Percentiles rank a stretch among this genome's conserved stretches.
Evolutionary conservation across 805 yeast species (phyloP).

Genomic region (Komagataella phaffii): DNA sequence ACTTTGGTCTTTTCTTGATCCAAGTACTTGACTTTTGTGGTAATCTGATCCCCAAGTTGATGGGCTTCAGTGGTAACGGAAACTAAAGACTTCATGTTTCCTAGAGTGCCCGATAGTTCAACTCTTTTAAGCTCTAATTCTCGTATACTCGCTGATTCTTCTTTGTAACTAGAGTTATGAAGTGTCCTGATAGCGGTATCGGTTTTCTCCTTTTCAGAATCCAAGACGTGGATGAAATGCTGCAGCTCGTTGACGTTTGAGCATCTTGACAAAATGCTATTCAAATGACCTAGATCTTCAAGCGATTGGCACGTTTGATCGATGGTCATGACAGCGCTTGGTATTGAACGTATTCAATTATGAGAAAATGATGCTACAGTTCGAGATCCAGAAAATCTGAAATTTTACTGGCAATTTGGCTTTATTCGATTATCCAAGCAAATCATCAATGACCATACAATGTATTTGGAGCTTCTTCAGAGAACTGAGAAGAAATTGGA

Average conservation of each 20-base stretch:
- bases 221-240: background rate
- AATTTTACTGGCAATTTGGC: background rate
- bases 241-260: background rate
- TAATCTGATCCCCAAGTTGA: slow-evolving; percentile 49
- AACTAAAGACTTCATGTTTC: slow-evolving; percentile 41
- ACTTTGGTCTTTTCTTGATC: slow-evolving; percentile 64
- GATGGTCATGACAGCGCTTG: background rate
- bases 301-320: background rate
- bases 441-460: too few relatives aligned
- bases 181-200: background rate
- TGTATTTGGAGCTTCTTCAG: too few relatives aligned
- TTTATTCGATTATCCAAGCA: too few relatives aligned
- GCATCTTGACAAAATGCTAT: background rate
- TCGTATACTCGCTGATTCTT: slow-evolving; percentile 13
- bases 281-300: background rate
- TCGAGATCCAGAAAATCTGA: background rate
- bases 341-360: background rate
- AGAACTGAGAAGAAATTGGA: too few relatives aligned
- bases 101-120: slow-evolving; percentile 46
- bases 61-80: slow-evolving; percentile 46
- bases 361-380: background rate
- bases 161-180: background rate
- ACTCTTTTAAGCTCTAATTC: slow-evolving; percentile 47
- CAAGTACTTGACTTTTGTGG: slow-evolving; percentile 52
- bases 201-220: background rate